Base-by-base conservation (phyloP, 2,329 filamentous ascomycete species). In the Fusarium pseudocircinatum region DNA sequence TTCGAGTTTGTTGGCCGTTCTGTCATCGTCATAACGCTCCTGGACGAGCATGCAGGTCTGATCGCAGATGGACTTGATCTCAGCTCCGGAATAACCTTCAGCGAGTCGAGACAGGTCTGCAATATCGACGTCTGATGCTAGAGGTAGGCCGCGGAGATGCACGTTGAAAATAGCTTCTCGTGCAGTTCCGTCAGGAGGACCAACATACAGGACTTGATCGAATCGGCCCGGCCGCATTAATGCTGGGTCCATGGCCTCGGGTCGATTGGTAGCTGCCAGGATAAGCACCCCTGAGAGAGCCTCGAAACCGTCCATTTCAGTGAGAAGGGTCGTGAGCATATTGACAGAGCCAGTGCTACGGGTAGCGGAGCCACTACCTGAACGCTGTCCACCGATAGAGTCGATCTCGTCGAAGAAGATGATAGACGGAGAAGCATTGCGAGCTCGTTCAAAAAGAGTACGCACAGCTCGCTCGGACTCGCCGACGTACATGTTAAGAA, bases 381-480 rank as follows among this genome's bases (percentile, higher is more conserved):
- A 81, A 26, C 87, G 83, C 62, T 86, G 84, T 4, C 84, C 92
- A 78, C 82, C 93, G 71, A 98, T 96, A 9, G 94, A 91, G 83
- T 98, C 95, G 76, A 98, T 96, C 81, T 98, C 95, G 80, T 98
- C 95, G 75, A 98, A 97, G 86, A 98, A 98, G 77, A 98, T 95
- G 82, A 98, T 96, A 80, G 93, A 95, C 1, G 96, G 96, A 58
- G 92, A 91, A 14, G 95, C 95, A n/a, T 92, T 91, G 46, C 93
- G 88, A 3, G 96, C 96, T 76, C 95, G 93, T 60, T 92, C 89
- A 80, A 98, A 98, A 2, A 98, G 90, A 62, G 94, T 93, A 42
- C 96, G 91, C 46, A 98, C 89, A 13, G 93, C 92, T 16, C 94
- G 90, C 83, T 98, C 96, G 4, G 95, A 96, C 81, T 98, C 96